Evolutionary conservation across 192 early-diverging fungal species (phyloP), one percentile per base, ranked within the genome.

Genomic region (Backusella tarrabulga): DNA sequence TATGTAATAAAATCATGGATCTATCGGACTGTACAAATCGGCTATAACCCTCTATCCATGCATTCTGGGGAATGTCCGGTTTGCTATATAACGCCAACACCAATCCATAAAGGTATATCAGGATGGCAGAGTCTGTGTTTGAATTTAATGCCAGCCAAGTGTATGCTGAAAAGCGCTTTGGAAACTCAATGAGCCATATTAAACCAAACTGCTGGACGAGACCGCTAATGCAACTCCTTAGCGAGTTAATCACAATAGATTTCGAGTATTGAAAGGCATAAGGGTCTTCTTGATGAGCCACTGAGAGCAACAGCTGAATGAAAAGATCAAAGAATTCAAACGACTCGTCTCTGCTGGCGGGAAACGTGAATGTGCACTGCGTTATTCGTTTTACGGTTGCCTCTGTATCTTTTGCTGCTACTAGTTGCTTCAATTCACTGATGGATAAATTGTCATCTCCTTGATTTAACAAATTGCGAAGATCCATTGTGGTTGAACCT

Each of bases 281-380:
- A 15, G 68, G 46, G 23, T 44, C 54, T 21, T 50, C 67, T 5
- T 73, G 46, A 26, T 72, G 19, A 29, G 70, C 68, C 38, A 77
- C 56, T 21, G 80, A 81, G 6, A 73, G 40, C 7, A 81, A 72
- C 5, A 81, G 41, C 11, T 66, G 76, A 35, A 76, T 35, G n/a
- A 77, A 74, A 9, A 63, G 26, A 67, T 81, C 80, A 77, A 81
- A 77, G 68, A 73, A 77, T 19, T 50, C 38, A 26, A 74, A 81
- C 21, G 72, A 74, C 38, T 77, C 34, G 6, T 35, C 67, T 19
- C 26, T 11, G 19, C 36, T 23, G 11, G 29, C 9, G 15, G 76
- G 76, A 38, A 66, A 74, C 1, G 35, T 36, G 42, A 81, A 81
- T 3, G 68, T 67, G 12, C 71, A 63, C 6, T 74, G 17, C 1